Conservation (phyloP, 306 rosid species). For the Prunus campanulata region DNA sequence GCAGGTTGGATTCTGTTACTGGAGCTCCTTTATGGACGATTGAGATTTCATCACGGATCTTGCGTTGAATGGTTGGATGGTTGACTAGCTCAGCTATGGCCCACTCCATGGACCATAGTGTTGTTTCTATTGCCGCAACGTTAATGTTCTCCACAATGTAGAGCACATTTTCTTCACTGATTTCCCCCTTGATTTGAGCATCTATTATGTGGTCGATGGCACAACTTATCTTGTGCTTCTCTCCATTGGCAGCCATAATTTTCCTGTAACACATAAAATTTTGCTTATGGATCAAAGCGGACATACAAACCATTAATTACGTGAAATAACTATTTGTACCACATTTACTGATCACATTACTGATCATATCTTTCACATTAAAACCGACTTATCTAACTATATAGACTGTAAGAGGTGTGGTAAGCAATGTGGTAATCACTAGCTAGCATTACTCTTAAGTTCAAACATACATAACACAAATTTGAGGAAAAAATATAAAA, state of each 20-base stretch:
- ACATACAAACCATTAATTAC: neutral
- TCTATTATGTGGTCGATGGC: conserved; percentile 88
- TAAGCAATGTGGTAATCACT: neutral
- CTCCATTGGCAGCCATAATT: conserved; percentile 65
- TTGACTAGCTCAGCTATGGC: conserved; percentile 84
- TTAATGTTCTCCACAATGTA: conserved; percentile 86
- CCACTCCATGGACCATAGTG: conserved; percentile 93
- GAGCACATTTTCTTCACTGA: conserved; percentile 67
- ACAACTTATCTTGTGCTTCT: conserved; percentile 60
- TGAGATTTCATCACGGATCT: conserved; percentile 65
- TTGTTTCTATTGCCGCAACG: conserved; percentile 80
- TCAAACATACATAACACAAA: neutral
- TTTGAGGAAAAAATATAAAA: neutral
- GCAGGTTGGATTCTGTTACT: conserved; percentile 66
- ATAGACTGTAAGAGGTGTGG: neutral
- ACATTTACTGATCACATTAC: neutral
- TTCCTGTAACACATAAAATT: conserved; percentile 23
- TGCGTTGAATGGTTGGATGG: conserved; percentile 55
- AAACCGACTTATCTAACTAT: too few species aligned
- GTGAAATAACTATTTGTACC: neutral
- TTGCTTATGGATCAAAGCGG: neutral
- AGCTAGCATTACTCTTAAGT: neutral
- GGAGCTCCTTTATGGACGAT: conserved; percentile 43
- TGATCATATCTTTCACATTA: too few species aligned
- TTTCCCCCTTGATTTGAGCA: conserved; percentile 75